Conservation (phyloP, 2,329 filamentous ascomycete species). For the Pyrenophora seminiperda region DNA sequence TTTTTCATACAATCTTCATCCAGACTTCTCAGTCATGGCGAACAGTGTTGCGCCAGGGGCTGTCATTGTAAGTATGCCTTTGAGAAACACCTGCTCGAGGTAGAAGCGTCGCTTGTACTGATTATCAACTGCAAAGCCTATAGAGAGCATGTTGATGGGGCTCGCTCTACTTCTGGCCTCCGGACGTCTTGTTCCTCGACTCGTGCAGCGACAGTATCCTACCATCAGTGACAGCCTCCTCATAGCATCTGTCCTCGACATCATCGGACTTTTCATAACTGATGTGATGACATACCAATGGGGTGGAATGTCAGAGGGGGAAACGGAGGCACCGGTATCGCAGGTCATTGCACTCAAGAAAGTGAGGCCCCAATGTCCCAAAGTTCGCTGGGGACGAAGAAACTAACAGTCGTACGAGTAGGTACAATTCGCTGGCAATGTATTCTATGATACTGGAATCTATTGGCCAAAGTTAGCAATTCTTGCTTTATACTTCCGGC, state of each 20-base stretch:
- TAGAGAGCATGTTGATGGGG: slow-evolving; percentile 17
- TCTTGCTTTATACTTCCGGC: slow-evolving; percentile 22
- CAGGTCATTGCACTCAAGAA: slow-evolving; percentile 23
- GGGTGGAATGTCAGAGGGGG: slow-evolving; percentile 26
- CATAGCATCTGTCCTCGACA: slow-evolving; percentile 23
- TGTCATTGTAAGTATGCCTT: slow-evolving; percentile 16
- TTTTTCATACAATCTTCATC: background rate
- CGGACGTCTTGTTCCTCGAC: slow-evolving; percentile 23
- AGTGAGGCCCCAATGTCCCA: background rate
- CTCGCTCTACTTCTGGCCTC: slow-evolving; percentile 22
- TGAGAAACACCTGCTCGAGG: background rate
- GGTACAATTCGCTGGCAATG: slow-evolving; percentile 27
- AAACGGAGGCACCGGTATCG: slow-evolving; percentile 11
- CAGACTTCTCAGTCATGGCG: slow-evolving; percentile 5
- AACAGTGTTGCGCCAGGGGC: slow-evolving; percentile 12
- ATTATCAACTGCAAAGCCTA: slow-evolving; percentile 14
- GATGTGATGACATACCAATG: slow-evolving; percentile 26
- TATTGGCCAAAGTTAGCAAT: slow-evolving; percentile 26
- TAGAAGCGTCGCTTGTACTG: background rate
- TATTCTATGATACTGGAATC: slow-evolving; percentile 29
- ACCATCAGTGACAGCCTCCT: slow-evolving; percentile 26
- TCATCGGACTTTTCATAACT: slow-evolving; percentile 24
- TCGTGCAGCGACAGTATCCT: slow-evolving; percentile 18
- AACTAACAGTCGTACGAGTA: background rate
- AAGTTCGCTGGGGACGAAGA: too few species aligned